Percentiles rank a stretch among this genome's conserved stretches.
phyloP scores from a whole-genome alignment of 1,284 basidiomycete species.

The Amylostereum areolatum region DNA sequence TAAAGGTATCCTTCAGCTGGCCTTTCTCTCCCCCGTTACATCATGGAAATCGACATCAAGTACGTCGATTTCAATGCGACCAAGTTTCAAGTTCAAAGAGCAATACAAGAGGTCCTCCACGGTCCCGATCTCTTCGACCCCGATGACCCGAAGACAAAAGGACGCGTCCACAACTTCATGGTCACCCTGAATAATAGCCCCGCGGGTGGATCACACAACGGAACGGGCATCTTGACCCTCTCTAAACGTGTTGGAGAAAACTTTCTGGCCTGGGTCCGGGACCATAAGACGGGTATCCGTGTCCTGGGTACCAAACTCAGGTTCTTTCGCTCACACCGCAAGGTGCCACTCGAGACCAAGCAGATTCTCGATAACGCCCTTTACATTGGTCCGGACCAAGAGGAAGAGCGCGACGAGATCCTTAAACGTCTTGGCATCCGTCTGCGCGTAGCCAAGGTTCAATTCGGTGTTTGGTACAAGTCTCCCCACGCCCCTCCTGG shows the following conservation, averaged over 20 bases:
- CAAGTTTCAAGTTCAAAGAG: slow-evolving; percentile 13
- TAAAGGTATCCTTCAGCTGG: not conserved
- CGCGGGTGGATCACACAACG: slow-evolving; percentile 10
- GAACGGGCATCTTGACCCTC: slow-evolving; percentile 12
- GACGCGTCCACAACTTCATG: slow-evolving; percentile 15
- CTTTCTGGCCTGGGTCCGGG: slow-evolving; percentile 10
- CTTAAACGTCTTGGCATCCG: slow-evolving; percentile 31
- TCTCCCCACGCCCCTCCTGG: slow-evolving; percentile 18
- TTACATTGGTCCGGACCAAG: slow-evolving; percentile 12
- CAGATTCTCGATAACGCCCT: slow-evolving; percentile 10
- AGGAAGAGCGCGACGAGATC: slow-evolving; percentile 19
- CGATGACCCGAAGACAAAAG: slow-evolving; percentile 3
- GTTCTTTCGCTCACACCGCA: not conserved
- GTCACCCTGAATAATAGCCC: slow-evolving; percentile 10
- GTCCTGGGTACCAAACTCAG: slow-evolving; percentile 2
- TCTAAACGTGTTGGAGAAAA: not conserved
- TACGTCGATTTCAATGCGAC: slow-evolving; percentile 9
- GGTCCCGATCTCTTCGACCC: slow-evolving; percentile 10
- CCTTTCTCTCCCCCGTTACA: not conserved
- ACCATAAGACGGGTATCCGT: slow-evolving; percentile 1
- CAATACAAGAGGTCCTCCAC: slow-evolving; percentile 13
- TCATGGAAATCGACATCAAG: slow-evolving; percentile 14
- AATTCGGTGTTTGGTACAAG: slow-evolving; percentile 48
- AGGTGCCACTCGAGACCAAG: not conserved
- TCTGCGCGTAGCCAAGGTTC: slow-evolving; percentile 46